Conservation (phyloP, 495 filamentous ascomycete genomes). For the Cenococcum geophilum region DNA sequence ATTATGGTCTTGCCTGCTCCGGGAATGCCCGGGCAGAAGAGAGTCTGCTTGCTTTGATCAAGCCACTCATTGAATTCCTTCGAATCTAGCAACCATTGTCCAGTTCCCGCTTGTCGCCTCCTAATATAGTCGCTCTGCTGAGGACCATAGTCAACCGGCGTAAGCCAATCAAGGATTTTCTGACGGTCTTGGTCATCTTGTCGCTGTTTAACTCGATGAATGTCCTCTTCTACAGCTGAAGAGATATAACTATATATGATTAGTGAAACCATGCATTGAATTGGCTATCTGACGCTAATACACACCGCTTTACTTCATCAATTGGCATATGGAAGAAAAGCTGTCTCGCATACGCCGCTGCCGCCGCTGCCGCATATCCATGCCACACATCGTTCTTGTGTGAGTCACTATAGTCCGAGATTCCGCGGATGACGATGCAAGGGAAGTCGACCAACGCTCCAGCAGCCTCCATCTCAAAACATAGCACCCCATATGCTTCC, state of each 20-base stretch:
- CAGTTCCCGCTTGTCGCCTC: neutral
- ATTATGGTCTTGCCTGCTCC: slow-evolving; percentile 1
- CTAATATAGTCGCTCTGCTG: neutral
- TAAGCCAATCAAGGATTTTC: neutral
- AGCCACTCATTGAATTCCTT: neutral
- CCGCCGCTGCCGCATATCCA: slow-evolving; percentile 26
- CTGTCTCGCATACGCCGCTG: slow-evolving; percentile 31
- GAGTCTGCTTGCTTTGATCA: neutral
- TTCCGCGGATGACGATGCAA: slow-evolving; percentile 32
- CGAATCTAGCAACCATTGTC: neutral
- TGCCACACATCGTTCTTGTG: slow-evolving; percentile 34
- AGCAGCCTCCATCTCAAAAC: slow-evolving; percentile 35
- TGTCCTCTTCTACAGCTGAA: neutral
- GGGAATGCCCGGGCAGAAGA: too few species aligned
- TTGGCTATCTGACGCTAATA: neutral
- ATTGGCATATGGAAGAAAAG: slow-evolving; percentile 13
- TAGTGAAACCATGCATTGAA: neutral
- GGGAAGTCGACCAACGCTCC: slow-evolving; percentile 24
- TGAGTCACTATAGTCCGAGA: slow-evolving; percentile 35
- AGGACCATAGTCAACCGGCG: neutral
- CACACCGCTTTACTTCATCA: neutral
- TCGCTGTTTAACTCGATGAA: neutral
- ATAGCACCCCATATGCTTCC: slow-evolving; percentile 16
- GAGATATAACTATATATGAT: neutral
- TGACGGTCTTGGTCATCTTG: neutral